Conservation (phyloP, 176 grass and related monocot genomes). For the Triticum dicoccoides region DNA sequence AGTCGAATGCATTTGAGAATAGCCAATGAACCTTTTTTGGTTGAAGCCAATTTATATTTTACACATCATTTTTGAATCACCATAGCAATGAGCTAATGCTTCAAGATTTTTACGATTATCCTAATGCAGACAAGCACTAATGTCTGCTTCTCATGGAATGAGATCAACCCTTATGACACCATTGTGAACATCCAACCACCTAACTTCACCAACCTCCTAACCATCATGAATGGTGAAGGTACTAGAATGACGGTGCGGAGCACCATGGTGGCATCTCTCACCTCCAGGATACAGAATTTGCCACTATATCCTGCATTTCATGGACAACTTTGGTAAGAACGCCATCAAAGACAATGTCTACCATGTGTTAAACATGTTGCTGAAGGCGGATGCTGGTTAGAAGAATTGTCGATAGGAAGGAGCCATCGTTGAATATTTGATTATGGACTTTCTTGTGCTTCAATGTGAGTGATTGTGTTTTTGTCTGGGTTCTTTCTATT, state of each 20-base stretch:
- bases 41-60: too few species aligned
- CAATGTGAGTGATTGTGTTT: not conserved
- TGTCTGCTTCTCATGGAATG: conserved; percentile 23
- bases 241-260: not conserved
- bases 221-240: conserved; percentile 13
- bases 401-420: not conserved
- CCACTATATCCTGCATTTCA: conserved; percentile 29
- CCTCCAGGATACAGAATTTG: conserved; percentile 39
- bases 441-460: not conserved
- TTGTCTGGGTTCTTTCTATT: not conserved
- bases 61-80: not conserved
- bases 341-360: conserved; percentile 21
- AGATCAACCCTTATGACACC: not conserved
- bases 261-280: not conserved
- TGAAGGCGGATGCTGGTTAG: not conserved
- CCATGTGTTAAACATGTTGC: conserved; percentile 43
- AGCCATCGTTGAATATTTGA: not conserved
- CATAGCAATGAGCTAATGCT: not conserved
- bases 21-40: too few species aligned
- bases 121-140: conserved; percentile 37
- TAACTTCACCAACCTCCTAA: not conserved
- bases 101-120: conserved; percentile 26
- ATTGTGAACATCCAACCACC: not conserved
- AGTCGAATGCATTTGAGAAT: too few species aligned
- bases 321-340: conserved; percentile 25